These are phyloP conservation scores for Suhomyces guaymorum DNA, from an alignment of 1,139 yeast genomes.

Conservation along the genomic window DNA sequence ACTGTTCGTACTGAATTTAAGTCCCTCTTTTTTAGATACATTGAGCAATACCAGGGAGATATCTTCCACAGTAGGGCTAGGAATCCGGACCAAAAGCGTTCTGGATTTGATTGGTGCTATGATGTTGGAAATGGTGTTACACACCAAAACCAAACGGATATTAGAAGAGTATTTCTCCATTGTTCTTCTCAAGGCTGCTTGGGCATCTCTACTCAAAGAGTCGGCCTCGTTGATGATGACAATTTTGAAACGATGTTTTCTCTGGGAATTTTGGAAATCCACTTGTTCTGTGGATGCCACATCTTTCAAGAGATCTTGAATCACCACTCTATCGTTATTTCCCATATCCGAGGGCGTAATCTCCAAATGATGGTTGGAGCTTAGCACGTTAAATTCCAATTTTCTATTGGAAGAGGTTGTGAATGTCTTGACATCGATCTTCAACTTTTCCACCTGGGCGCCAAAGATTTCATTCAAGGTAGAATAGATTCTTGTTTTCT, in stretches of 20 bases:
- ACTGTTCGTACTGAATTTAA: constrained; percentile 41
- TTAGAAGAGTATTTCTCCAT: constrained; percentile 96
- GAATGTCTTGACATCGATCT: constrained; percentile 86
- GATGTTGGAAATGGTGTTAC: constrained; percentile 87
- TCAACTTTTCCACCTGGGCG: constrained; percentile 73
- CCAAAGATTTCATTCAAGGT: constrained; percentile 82
- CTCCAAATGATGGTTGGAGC: constrained; percentile 88
- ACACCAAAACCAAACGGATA: constrained; percentile 77
- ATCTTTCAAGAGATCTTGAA: constrained; percentile 90
- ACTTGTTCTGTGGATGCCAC: constrained; percentile 95
- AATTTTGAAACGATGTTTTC: constrained; percentile 78
- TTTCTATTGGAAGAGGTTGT: constrained; percentile 71
- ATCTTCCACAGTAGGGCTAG: constrained; percentile 72
- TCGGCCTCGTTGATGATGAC: constrained; percentile 96
- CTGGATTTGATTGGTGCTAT: constrained; percentile 94
- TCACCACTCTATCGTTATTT: constrained; percentile 88
- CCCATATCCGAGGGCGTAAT: constrained; percentile 98
- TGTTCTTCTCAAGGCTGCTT: constrained; percentile 94
- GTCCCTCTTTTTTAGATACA: constrained; percentile 59
- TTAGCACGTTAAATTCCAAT: constrained; percentile 85
- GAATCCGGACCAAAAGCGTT: constrained; percentile 79
- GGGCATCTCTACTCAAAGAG: constrained; percentile 89
- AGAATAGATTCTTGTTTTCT: constrained; percentile 88
- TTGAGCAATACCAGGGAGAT: constrained; percentile 52
- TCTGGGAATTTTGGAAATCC: constrained; percentile 50